A percentile compares a stretch with the other conserved stretches of the same genome.
These are phyloP conservation scores for Tagetes patula DNA, from an alignment of 129 eudicot species.

Conservation along the genomic window DNA sequence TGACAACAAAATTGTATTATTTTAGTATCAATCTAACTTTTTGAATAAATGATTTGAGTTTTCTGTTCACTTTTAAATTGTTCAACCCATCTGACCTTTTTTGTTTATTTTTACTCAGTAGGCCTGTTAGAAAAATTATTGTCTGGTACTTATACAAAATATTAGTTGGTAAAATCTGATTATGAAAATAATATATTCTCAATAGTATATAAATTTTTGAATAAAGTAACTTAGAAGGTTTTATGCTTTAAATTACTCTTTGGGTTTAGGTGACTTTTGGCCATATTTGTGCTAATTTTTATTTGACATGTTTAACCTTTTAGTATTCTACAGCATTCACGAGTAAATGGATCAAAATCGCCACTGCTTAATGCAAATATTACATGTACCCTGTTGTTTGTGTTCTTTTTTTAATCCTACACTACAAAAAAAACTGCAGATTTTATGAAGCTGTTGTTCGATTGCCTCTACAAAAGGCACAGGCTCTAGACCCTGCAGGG, in stretches of 20 bases:
- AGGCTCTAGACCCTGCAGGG: slow-evolving; percentile 87
- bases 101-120: neutral
- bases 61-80: neutral
- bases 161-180: neutral
- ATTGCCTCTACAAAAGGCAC: slow-evolving; percentile 91
- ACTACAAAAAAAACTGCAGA: slow-evolving; percentile 42
- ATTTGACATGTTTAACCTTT: neutral
- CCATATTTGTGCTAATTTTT: neutral
- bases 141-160: neutral
- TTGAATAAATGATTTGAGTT: neutral
- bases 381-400: slow-evolving; percentile 4
- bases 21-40: neutral
- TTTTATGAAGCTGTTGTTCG: slow-evolving; percentile 98
- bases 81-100: neutral
- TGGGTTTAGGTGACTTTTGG: neutral
- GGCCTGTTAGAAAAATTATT: neutral
- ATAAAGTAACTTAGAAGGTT: neutral
- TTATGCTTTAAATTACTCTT: neutral
- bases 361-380: slow-evolving; percentile 5
- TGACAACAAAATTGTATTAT: neutral
- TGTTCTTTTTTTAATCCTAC: neutral
- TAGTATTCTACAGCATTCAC: neutral
- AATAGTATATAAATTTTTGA: neutral
- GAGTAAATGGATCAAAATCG: neutral
- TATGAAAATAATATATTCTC: neutral